Base-by-base conservation (phyloP, 225 moss, liverwort and hornwort genomes). In the Neckera pumila region DNA sequence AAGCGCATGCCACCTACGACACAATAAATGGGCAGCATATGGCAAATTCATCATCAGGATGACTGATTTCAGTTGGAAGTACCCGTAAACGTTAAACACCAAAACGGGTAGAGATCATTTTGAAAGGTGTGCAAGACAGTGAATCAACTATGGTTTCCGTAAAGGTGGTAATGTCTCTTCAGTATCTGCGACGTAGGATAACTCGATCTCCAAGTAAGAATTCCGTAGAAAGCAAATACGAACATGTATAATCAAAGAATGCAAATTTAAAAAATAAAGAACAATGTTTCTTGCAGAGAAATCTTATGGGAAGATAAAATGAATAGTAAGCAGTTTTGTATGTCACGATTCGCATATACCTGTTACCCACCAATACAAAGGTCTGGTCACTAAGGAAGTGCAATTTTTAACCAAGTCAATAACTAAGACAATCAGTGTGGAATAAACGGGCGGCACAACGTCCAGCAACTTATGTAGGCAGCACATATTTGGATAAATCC, bases 301-400 rank as follows among this genome's bases (percentile, higher is more conserved):
- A 72, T 73, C 79, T 97, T 93, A 99, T 97, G 72, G 97, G 98
- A 66, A 99, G 95, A 92, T 97, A 99, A 88, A 99, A 99, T 60
- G 97, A 97, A 76, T 99, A 99, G 86, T 97, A 99, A 19, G 97
- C 98, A 81, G 96, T 99, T 92, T 97, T 99, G 94, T 95, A 97
- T 70, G 96, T 94, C 87, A 99, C 98, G 77, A 97, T 99, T 86
- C 95, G 96, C 60, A 95, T 88, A 85, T 97, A 95, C 72, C 97
- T 98, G 94, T 80, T 49, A 92, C 22, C 69, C 74, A 91, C 14
- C 56, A 67, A 87, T 19, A 49, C 20, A 54, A 64, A 66, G n/a
- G 61, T 51, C n/a, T 26, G 38, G 62, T 78, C 82, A 85, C 65
- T 59, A n/a, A 73, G 59, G 18, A 76, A 76, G 56, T 59, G 19